These are phyloP conservation scores for Neofusicoccum cordaticola DNA, from an alignment of 2,329 filamentous ascomycete genomes.

Conservation along the genomic window DNA sequence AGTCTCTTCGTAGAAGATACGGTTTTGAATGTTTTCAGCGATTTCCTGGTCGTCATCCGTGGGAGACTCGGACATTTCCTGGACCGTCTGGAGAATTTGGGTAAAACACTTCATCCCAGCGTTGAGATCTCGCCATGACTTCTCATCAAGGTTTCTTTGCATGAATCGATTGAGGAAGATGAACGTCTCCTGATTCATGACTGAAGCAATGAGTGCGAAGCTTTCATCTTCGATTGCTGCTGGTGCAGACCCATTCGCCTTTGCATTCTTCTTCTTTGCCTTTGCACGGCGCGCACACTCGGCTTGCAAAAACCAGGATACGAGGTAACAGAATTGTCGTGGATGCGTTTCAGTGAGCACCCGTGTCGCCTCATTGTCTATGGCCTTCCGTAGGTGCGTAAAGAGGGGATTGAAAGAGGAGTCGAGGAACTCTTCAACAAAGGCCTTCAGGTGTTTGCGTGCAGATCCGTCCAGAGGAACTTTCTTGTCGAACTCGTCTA, in stretches of 20 bases:
- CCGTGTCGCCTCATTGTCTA: slow-evolving; percentile 84
- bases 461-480: slow-evolving; percentile 69
- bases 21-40: slow-evolving; percentile 91
- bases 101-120: slow-evolving; percentile 92
- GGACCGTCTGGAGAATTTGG: slow-evolving; percentile 86
- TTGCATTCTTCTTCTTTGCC: slow-evolving; percentile 49
- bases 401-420: slow-evolving; percentile 91
- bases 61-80: slow-evolving; percentile 82
- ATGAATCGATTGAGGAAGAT: slow-evolving; percentile 82
- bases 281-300: slow-evolving; percentile 68
- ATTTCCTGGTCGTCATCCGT: slow-evolving; percentile 96
- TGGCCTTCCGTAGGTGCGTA: slow-evolving; percentile 77
- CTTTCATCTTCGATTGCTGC: slow-evolving; percentile 60
- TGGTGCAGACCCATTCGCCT: slow-evolving; percentile 36
- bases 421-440: slow-evolving; percentile 91
- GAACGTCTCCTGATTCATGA: slow-evolving; percentile 93
- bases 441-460: slow-evolving; percentile 72
- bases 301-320: slow-evolving; percentile 88
- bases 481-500: slow-evolving; percentile 72
- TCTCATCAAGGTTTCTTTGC: slow-evolving; percentile 74
- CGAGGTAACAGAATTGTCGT: slow-evolving; percentile 86
- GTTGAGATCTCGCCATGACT: slow-evolving; percentile 82
- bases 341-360: slow-evolving; percentile 70
- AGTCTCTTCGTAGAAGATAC: slow-evolving; percentile 97
- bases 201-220: slow-evolving; percentile 83